A percentile compares a stretch with the other conserved stretches of the same genome.
phyloP scores from a whole-genome alignment of 768 basidiomycete species.

The Cystobasidiopsis lactophilus region DNA sequence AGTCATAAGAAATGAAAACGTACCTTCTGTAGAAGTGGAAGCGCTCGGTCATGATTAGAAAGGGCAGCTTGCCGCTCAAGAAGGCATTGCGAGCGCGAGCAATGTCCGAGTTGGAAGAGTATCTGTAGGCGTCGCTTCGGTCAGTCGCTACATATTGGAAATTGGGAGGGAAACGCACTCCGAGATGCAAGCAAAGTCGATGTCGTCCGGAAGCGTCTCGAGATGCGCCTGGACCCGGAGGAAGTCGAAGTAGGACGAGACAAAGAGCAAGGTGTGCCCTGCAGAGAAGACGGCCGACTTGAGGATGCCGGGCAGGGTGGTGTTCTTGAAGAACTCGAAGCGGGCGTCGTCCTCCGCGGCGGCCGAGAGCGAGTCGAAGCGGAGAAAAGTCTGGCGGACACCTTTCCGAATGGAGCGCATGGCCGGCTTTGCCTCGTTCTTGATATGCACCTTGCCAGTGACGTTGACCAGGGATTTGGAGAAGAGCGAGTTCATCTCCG shows the following conservation, averaged over 20 bases:
- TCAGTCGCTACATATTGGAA: no score
- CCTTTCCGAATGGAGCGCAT: constrained; percentile 48
- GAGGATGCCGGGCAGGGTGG: constrained; percentile 59
- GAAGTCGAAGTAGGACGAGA: constrained; percentile 93
- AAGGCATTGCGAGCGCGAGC: constrained; percentile 80
- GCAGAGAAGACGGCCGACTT: constrained; percentile 84
- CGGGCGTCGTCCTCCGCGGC: constrained; percentile 68
- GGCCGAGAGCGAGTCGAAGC: constrained; percentile 47
- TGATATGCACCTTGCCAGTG: constrained; percentile 53
- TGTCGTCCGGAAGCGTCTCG: constrained; percentile 42
- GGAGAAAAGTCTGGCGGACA: constrained; percentile 56
- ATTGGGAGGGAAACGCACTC: constrained; percentile 37
- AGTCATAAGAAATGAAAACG: constrained; percentile 11
- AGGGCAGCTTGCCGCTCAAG: constrained; percentile 63
- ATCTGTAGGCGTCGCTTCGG: constrained; percentile 36
- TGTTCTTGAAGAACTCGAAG: constrained; percentile 66
- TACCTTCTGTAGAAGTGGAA: constrained; percentile 91
- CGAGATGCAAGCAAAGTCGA: constrained; percentile 62
- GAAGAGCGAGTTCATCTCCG: constrained; percentile 63
- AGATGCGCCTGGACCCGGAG: constrained; percentile 74
- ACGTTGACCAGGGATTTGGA: constrained; percentile 57
- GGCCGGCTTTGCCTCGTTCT: constrained; percentile 47
- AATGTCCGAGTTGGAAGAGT: constrained; percentile 82
- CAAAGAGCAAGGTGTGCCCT: constrained; percentile 55
- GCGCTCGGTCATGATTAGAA: constrained; percentile 82